Conservation (phyloP, 305 asterid genomes). For the Fraxinus velutina region DNA sequence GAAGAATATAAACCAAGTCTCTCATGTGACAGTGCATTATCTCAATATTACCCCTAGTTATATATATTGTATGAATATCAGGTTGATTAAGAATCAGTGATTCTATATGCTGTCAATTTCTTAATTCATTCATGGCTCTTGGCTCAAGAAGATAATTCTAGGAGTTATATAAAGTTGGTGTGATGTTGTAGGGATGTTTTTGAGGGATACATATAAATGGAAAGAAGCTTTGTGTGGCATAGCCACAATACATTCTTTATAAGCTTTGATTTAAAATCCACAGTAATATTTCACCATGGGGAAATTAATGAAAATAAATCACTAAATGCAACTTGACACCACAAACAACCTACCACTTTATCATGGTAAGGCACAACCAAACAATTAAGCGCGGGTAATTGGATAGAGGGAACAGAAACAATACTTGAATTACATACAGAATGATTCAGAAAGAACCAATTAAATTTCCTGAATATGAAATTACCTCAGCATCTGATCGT, state of each 20-base stretch:
- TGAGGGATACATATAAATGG: background rate
- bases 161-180: background rate
- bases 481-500: constrained; percentile 68
- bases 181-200: background rate
- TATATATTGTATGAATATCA: background rate
- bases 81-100: background rate
- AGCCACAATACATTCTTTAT: background rate
- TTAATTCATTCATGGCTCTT: background rate
- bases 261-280: background rate
- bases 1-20: background rate
- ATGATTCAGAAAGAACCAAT: background rate
- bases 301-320: background rate
- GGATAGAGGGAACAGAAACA: constrained; percentile 5
- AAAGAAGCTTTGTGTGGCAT: background rate
- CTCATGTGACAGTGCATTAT: background rate
- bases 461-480: background rate
- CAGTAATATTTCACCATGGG: background rate
- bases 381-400: background rate
- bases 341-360: background rate
- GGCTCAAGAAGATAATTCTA: background rate
- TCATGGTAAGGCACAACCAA: background rate
- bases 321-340: constrained; percentile 6
- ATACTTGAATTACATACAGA: constrained; percentile 8
- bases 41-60: background rate
- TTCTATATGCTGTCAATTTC: background rate